Conservation (phyloP, 2,329 filamentous ascomycete species). For the Alternaria conjuncta region DNA sequence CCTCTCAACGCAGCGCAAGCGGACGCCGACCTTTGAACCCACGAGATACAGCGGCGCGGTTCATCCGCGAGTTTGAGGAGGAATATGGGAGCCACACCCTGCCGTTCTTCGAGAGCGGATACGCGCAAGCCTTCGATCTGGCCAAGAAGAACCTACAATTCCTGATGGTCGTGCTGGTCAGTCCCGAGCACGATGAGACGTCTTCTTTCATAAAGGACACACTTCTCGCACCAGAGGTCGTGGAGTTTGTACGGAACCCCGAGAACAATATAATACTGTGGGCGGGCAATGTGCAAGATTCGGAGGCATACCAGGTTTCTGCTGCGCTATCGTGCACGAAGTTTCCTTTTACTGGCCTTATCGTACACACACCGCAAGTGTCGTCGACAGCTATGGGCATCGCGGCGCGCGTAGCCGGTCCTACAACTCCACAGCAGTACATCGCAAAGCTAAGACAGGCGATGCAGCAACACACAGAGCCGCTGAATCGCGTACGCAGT, state of each 20-base stretch:
- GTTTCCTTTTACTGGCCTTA: constrained; percentile 85
- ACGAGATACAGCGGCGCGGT: constrained; percentile 84
- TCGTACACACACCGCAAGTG: constrained; percentile 86
- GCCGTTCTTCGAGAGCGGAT: constrained; percentile 84
- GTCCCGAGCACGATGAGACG: constrained; percentile 94
- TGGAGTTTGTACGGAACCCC: constrained; percentile 75
- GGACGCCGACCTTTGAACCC: constrained; percentile 80
- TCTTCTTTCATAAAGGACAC: constrained; percentile 81
- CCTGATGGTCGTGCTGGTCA: constrained; percentile 84
- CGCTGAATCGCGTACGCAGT: constrained; percentile 76
- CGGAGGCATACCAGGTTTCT: constrained; percentile 94
- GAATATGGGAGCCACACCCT: constrained; percentile 78
- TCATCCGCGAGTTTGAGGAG: constrained; percentile 93
- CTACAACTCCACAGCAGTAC: constrained; percentile 73
- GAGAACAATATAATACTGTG: constrained; percentile 84
- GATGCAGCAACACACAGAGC: constrained; percentile 76
- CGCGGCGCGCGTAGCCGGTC: constrained; percentile 77
- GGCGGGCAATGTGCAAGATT: constrained; percentile 91
- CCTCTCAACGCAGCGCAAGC: constrained; percentile 63
- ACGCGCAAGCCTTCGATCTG: constrained; percentile 87
- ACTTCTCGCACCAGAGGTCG: constrained; percentile 75
- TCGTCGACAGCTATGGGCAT: constrained; percentile 90
- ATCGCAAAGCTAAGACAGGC: constrained; percentile 75
- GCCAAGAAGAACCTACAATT: constrained; percentile 93
- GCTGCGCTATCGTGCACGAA: constrained; percentile 86